These are phyloP conservation scores for Euphorbia pulcherrima DNA, from an alignment of 345 rosid genomes.

Conservation along the genomic window DNA sequence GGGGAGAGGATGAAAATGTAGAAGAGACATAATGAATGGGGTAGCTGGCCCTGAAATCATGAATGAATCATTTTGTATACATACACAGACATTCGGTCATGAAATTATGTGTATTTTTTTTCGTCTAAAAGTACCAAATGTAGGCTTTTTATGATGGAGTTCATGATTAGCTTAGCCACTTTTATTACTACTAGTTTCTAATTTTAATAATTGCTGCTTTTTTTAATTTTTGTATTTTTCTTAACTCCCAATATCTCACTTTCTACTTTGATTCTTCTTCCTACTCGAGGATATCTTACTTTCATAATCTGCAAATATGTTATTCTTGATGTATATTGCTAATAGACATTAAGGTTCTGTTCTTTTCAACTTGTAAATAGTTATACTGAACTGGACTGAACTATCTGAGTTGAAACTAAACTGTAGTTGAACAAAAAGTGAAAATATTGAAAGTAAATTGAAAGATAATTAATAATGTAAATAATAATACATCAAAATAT, in stretches of 20 bases:
- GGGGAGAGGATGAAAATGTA: background rate
- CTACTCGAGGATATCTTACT: no score
- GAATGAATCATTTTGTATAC: constrained; percentile 17
- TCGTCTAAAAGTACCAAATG: background rate
- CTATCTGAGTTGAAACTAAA: no score
- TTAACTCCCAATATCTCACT: background rate
- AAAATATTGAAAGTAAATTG: no score
- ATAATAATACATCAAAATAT: no score
- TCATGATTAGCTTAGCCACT: background rate
- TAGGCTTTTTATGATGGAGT: no score
- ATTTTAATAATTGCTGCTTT: background rate
- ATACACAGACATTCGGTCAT: background rate
- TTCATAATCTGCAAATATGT: no score
- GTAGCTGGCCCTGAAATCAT: constrained; percentile 12
- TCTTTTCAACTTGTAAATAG: no score
- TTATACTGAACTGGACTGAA: no score
- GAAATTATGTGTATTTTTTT: background rate
- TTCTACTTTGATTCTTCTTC: background rate
- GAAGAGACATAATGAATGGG: constrained; percentile 20
- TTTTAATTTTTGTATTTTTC: background rate
- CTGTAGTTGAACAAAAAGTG: no score
- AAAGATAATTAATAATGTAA: no score
- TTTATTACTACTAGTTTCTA: constrained; percentile 5
- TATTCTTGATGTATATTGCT: no score
- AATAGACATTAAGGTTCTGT: no score